Conservation (phyloP, 2,329 filamentous ascomycete species). For the Apiospora phragmitis region DNA sequence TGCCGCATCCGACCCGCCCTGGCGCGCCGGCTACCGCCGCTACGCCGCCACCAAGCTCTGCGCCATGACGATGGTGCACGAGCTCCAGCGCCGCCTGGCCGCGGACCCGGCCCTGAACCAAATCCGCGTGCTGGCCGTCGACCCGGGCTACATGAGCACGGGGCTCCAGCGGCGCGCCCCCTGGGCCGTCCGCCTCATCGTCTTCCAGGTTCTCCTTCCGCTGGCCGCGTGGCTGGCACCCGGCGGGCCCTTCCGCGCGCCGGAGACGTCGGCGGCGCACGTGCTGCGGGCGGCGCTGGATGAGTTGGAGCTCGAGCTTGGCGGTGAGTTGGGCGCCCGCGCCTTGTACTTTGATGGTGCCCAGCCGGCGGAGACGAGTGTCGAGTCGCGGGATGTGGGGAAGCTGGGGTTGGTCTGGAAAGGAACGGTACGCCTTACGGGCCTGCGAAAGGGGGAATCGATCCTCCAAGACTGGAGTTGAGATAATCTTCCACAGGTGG, state of each 20-base stretch:
- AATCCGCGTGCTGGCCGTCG: slow-evolving; percentile 37
- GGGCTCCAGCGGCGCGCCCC: slow-evolving; percentile 23
- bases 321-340: not conserved
- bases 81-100: slow-evolving; percentile 35
- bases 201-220: slow-evolving; percentile 14
- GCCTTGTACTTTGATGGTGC: not conserved
- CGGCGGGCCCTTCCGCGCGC: not conserved
- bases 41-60: slow-evolving; percentile 42
- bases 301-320: not conserved
- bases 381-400: not conserved
- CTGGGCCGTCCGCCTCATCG: slow-evolving; percentile 11
- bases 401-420: not conserved
- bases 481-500: too few relatives aligned
- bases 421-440: not conserved
- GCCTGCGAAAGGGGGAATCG: not conserved
- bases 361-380: not conserved
- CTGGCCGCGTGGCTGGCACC: not conserved
- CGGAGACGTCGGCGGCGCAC: not conserved
- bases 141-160: slow-evolving; percentile 39
- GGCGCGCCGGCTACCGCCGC: slow-evolving; percentile 32
- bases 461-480: not conserved
- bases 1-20: slow-evolving; percentile 34
- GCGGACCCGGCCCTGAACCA: slow-evolving; percentile 34
- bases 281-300: not conserved
- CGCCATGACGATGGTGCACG: slow-evolving; percentile 37